Conservation (phyloP, 768 basidiomycete genomes). For the Pulveroboletus ravenelii region DNA sequence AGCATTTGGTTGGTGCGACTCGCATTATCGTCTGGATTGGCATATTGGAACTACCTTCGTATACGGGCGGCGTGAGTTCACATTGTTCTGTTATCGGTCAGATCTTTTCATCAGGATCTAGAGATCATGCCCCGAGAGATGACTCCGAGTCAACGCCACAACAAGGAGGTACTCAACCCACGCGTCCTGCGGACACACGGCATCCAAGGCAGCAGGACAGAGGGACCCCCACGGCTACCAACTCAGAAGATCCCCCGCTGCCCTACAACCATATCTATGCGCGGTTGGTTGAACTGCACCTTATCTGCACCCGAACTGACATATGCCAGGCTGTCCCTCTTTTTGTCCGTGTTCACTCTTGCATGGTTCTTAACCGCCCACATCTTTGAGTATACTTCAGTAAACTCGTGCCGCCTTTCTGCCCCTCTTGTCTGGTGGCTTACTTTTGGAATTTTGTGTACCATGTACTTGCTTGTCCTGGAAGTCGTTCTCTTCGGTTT, state of each 20-base stretch:
- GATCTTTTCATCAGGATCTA: constrained; percentile 11
- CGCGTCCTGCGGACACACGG: constrained; percentile 12
- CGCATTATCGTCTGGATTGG: constrained; percentile 42
- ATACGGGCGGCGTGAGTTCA: constrained; percentile 32
- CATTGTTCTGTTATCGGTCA: background rate
- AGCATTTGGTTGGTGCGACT: constrained; percentile 58
- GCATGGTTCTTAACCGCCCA: constrained; percentile 83
- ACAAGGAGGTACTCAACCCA: constrained; percentile 20
- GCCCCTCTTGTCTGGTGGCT: constrained; percentile 88
- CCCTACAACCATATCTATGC: constrained; percentile 26
- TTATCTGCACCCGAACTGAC: constrained; percentile 8
- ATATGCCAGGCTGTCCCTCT: constrained; percentile 45
- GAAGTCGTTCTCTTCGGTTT: constrained; percentile 73
- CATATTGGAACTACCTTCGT: constrained; percentile 52
- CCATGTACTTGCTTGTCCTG: constrained; percentile 70
- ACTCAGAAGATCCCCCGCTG: constrained; percentile 23
- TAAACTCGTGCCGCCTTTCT: constrained; percentile 64
- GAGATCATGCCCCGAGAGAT: constrained; percentile 24
- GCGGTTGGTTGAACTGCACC: constrained; percentile 18
- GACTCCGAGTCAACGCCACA: constrained; percentile 26
- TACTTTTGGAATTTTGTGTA: constrained; percentile 71
- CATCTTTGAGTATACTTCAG: constrained; percentile 72
- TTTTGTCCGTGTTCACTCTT: constrained; percentile 67
- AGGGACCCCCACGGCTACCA: constrained; percentile 16
- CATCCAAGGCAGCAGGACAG: constrained; percentile 19